phyloP scores from a whole-genome alignment of 306 rosid genomes.

The Cucurbita maxima region DNA sequence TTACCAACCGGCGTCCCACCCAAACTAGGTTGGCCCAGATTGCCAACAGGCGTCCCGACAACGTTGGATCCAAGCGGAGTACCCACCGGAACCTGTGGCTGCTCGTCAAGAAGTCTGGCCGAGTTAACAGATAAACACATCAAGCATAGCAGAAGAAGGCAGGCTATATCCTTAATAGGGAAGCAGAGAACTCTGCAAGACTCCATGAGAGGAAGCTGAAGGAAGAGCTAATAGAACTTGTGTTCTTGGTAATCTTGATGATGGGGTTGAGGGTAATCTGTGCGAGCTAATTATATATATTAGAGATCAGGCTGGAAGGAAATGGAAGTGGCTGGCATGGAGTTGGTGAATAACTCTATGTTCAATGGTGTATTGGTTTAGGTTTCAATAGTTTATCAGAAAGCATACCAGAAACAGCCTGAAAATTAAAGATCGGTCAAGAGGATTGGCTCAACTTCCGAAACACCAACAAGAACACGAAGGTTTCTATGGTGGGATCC shows the following conservation, averaged over 20 bases:
- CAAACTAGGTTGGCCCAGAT: not conserved
- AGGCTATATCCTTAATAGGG: not conserved
- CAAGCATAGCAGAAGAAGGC: not conserved
- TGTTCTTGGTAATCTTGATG: not conserved
- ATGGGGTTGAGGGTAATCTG: not conserved
- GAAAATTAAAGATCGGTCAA: not conserved
- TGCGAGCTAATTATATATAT: not conserved
- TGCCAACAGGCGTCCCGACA: not conserved
- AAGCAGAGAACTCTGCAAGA: not conserved
- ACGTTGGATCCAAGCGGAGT: not conserved
- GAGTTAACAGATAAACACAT: conserved; percentile 2
- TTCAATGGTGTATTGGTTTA: conserved; percentile 4
- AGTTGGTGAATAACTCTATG: conserved; percentile 5
- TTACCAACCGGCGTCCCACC: not conserved
- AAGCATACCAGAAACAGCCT: not conserved
- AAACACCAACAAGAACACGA: not conserved
- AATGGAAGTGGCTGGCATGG: conserved; percentile 19
- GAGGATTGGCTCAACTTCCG: conserved; percentile 1
- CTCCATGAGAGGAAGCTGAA: conserved; percentile 4
- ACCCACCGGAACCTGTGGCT: not conserved
- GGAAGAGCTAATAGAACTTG: not conserved
- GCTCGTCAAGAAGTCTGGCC: not conserved
- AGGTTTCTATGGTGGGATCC: not conserved
- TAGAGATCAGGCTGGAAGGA: not conserved
- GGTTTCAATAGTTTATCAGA: not conserved